Percentiles rank a stretch among this genome's conserved stretches.
phyloP scores from a whole-genome alignment of 169 alveolate species.

The Cryptosporidium sp. region DNA sequence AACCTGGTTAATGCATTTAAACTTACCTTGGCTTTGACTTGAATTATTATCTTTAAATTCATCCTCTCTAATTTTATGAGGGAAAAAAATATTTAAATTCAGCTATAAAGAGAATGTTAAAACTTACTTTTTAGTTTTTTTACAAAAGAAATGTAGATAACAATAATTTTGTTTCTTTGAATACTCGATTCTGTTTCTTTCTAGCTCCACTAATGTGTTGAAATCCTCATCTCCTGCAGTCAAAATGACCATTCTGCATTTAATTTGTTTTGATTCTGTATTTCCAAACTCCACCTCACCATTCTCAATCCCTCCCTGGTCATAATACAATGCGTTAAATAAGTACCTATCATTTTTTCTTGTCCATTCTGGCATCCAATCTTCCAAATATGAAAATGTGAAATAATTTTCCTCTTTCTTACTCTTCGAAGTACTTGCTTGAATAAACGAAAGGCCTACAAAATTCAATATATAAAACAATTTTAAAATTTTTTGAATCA shows the following conservation, averaged over 20 bases:
- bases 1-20: neutral
- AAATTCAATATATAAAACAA: too few species aligned
- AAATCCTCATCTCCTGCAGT: constrained; percentile 75
- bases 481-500: neutral
- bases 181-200: constrained; percentile 49
- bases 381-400: constrained; percentile 24
- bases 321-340: neutral
- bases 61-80: neutral
- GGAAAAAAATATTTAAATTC: neutral
- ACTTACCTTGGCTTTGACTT: constrained; percentile 32
- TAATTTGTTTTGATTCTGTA: neutral
- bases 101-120: neutral
- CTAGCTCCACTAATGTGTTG: constrained; percentile 42
- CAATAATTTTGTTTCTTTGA: constrained; percentile 53
- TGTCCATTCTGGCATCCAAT: constrained; percentile 60
- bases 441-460: neutral
- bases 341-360: neutral
- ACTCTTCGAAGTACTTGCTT: neutral
- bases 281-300: neutral
- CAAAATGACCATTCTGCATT: constrained; percentile 24
- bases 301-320: neutral
- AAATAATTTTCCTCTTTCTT: neutral
- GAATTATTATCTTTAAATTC: neutral
- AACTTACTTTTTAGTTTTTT: constrained; percentile 10
- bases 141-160: constrained; percentile 61